phyloP scores from a whole-genome alignment of 768 basidiomycete species.

The Rhizopogon vinicolor region DNA sequence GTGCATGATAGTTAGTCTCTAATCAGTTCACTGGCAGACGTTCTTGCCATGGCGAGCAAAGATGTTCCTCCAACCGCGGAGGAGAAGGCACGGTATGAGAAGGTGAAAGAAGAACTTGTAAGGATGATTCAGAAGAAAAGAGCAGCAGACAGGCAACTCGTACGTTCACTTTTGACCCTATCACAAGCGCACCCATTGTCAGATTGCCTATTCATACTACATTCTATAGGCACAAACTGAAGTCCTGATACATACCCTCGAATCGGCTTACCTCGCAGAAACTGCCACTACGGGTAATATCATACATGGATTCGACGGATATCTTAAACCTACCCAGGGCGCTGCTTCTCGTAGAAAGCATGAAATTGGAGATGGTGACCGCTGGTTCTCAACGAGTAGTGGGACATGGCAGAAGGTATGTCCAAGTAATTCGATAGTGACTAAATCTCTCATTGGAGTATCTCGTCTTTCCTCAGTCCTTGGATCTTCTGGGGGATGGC shows the following conservation, averaged over 20 bases:
- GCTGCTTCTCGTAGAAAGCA: slow-evolving; percentile 53
- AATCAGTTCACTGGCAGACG: background rate
- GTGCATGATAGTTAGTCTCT: background rate
- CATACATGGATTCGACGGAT: slow-evolving; percentile 83
- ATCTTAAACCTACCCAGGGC: slow-evolving; percentile 69
- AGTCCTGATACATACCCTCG: slow-evolving; percentile 72
- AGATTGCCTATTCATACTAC: background rate
- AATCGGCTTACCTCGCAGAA: slow-evolving; percentile 72
- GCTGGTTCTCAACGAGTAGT: slow-evolving; percentile 82
- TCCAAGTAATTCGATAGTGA: background rate
- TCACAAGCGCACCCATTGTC: background rate
- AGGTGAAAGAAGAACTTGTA: slow-evolving; percentile 68
- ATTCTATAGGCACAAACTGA: slow-evolving; percentile 67
- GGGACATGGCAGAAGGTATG: slow-evolving; percentile 68
- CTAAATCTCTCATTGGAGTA: slow-evolving; percentile 5
- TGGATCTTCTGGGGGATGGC: slow-evolving; percentile 70
- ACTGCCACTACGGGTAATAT: slow-evolving; percentile 85
- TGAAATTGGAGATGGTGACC: slow-evolving; percentile 73
- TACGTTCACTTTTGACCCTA: slow-evolving; percentile 28
- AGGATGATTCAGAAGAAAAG: slow-evolving; percentile 74
- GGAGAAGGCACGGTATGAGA: slow-evolving; percentile 68
- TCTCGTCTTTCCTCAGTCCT: slow-evolving; percentile 43
- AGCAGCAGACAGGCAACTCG: slow-evolving; percentile 71
- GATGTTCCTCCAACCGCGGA: slow-evolving; percentile 46
- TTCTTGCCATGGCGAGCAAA: slow-evolving; percentile 33